These are phyloP conservation scores for Pavlovales sp. DNA, from an alignment of 208 protist genomes.

Conservation along the genomic window DNA sequence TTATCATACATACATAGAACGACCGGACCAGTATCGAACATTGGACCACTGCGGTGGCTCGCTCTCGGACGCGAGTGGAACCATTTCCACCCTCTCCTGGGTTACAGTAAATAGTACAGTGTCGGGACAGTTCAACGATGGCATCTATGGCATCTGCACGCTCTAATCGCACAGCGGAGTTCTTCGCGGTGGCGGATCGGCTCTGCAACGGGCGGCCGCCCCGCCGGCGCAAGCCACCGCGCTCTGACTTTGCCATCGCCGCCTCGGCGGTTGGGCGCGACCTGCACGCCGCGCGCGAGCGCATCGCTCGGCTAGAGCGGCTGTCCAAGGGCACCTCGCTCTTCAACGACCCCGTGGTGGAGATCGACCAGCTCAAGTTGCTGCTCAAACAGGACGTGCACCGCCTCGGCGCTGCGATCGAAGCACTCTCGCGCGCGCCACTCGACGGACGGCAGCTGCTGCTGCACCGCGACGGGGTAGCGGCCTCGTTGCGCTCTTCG, in stretches of 20 bases:
- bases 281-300: background rate
- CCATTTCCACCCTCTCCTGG: too few species aligned
- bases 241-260: background rate
- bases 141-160: too few species aligned
- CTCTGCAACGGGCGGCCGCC: background rate
- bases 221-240: background rate
- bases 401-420: background rate
- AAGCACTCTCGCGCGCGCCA: background rate
- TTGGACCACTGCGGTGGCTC: too few species aligned
- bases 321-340: background rate
- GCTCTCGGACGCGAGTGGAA: too few species aligned
- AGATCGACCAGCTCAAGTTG: background rate
- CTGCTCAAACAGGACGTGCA: background rate
- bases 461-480: background rate
- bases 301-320: background rate
- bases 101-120: too few species aligned
- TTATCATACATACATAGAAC: too few species aligned
- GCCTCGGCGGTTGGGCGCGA: background rate
- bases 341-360: conserved; percentile 24
- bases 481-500: background rate
- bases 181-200: conserved; percentile 6
- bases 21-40: too few species aligned
- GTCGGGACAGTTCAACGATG: too few species aligned
- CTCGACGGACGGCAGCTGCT: background rate
- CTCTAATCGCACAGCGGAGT: conserved; percentile 1